phyloP scores from a whole-genome alignment of 2,329 filamentous ascomycete species.

The Fusarium proliferatum region DNA sequence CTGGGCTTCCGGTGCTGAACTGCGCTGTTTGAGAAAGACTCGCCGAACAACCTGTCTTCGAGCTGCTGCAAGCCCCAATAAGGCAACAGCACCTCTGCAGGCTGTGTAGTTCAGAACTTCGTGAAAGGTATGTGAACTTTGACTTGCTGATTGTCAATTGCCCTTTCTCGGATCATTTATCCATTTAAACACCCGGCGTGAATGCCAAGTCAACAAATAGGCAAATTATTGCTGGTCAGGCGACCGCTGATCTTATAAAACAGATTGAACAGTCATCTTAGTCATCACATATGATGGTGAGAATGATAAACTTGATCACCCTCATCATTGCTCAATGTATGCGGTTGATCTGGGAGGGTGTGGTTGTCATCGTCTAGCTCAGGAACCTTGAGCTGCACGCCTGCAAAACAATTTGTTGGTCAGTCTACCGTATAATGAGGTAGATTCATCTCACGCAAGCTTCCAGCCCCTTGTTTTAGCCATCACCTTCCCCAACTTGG shows the following conservation, averaged over 20 bases:
- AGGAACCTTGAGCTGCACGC: constrained; percentile 7
- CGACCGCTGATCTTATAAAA: constrained; percentile 26
- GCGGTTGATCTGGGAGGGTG: constrained; percentile 4
- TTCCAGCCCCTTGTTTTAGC: neutral
- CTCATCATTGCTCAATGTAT: constrained; percentile 1
- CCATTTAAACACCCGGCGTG: neutral
- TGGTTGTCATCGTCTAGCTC: constrained; percentile 13
- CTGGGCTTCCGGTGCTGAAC: neutral
- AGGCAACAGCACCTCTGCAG: neutral
- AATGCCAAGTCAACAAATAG: constrained; percentile 15
- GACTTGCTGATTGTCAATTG: neutral
- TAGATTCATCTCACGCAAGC: neutral
- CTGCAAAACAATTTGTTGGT: neutral
- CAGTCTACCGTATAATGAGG: neutral
- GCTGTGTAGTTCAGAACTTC: neutral
- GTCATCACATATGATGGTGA: neutral
- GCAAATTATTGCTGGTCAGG: constrained; percentile 13
- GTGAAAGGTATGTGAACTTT: neutral
- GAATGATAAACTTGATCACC: constrained; percentile 2
- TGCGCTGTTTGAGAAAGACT: neutral
- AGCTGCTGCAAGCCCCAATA: neutral
- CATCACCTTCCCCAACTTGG: neutral
- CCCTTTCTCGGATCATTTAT: neutral
- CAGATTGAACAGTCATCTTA: neutral
- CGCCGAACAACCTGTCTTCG: neutral